These are phyloP conservation scores for Podospora appendiculata DNA, from an alignment of 495 filamentous ascomycete species.

Conservation along the genomic window DNA sequence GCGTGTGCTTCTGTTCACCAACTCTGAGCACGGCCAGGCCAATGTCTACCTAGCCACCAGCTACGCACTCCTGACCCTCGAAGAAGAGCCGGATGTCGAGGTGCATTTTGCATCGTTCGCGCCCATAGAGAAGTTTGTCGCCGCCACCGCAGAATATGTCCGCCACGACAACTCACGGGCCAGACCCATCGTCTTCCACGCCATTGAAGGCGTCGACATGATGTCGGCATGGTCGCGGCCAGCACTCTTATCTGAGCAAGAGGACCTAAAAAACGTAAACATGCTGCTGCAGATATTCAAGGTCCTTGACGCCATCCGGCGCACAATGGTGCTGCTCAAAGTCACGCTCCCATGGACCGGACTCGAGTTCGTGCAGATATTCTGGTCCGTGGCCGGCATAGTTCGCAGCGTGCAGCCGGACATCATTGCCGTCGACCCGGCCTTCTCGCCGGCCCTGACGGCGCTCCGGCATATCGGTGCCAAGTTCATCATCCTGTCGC, in stretches of 20 bases:
- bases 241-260: constrained; percentile 5
- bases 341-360: constrained; percentile 34
- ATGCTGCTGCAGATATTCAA: neutral
- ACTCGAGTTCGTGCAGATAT: constrained; percentile 41
- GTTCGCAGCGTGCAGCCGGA: constrained; percentile 31
- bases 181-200: constrained; percentile 23
- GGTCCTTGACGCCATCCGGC: constrained; percentile 11
- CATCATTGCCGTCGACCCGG: constrained; percentile 42
- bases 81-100: constrained; percentile 24
- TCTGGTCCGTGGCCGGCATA: constrained; percentile 36
- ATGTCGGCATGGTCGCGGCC: constrained; percentile 29
- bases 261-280: neutral
- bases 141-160: constrained; percentile 9
- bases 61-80: constrained; percentile 37
- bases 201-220: constrained; percentile 36
- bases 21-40: constrained; percentile 48
- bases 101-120: constrained; percentile 48
- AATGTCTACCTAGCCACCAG: constrained; percentile 48
- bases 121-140: constrained; percentile 21
- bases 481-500: constrained; percentile 29
- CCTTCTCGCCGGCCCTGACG: constrained; percentile 42
- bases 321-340: constrained; percentile 15
- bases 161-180: constrained; percentile 18
- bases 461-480: constrained; percentile 30
- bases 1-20: constrained; percentile 44